Conservation (phyloP, 108 stramenopile species). For the Discostella pseudostelligera region DNA sequence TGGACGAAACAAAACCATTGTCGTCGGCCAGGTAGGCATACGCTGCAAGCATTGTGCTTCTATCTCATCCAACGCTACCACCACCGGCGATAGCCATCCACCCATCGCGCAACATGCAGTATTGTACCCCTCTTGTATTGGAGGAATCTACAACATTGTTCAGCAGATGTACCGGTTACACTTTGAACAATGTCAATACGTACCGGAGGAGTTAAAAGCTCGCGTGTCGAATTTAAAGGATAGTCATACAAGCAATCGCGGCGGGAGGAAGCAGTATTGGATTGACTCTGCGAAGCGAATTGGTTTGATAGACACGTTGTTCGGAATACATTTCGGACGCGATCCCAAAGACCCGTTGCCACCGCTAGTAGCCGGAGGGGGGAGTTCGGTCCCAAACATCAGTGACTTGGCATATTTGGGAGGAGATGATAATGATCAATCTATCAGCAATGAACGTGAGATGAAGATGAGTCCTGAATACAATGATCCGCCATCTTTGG, state of each 20-base stretch:
- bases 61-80: constrained; percentile 2
- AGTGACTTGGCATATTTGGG: not conserved
- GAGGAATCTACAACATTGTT: constrained; percentile 83
- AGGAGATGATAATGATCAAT: constrained; percentile 31
- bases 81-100: not conserved
- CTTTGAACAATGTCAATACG: constrained; percentile 64
- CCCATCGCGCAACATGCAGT: constrained; percentile 65
- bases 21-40: constrained; percentile 84
- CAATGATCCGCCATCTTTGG: too few species aligned
- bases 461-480: too few species aligned
- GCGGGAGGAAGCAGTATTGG: constrained; percentile 90
- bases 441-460: not conserved
- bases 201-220: constrained; percentile 60
- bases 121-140: constrained; percentile 75
- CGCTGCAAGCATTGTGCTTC: constrained; percentile 82
- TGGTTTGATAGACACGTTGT: constrained; percentile 74
- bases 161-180: constrained; percentile 89
- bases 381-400: constrained; percentile 32
- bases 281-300: constrained; percentile 80
- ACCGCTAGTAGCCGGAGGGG: constrained; percentile 32
- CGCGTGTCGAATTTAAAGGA: constrained; percentile 66
- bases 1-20: constrained; percentile 87
- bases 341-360: constrained; percentile 76
- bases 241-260: constrained; percentile 65
- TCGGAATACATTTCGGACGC: constrained; percentile 79